phyloP scores from a whole-genome alignment of 2,329 filamentous ascomycete genomes.

The Aspergillus fijiensis region DNA sequence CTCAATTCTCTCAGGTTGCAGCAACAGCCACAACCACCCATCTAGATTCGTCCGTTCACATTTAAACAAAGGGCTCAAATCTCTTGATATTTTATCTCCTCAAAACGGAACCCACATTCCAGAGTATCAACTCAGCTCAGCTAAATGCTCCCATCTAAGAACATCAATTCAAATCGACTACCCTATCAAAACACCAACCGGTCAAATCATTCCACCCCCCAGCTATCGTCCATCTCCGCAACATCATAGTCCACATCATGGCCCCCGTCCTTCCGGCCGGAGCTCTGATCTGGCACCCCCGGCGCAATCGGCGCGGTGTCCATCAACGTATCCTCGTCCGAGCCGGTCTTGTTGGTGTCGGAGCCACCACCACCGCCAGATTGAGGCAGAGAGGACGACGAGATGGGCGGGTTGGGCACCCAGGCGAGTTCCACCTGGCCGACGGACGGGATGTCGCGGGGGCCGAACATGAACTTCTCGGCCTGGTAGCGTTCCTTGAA shows the following conservation, averaged over 20 bases:
- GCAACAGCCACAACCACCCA: too few relatives aligned
- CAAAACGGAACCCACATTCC: too few relatives aligned
- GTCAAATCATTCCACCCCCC: conserved; percentile 30
- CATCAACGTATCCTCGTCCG: conserved; percentile 34
- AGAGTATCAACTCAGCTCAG: too few relatives aligned
- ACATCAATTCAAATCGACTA: background rate
- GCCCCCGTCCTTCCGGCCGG: conserved; percentile 20
- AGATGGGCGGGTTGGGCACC: conserved; percentile 45
- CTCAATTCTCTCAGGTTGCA: too few relatives aligned
- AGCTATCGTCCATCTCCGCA: conserved; percentile 50
- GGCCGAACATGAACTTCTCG: conserved; percentile 54
- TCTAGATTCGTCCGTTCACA: too few relatives aligned
- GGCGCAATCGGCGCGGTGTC: conserved; percentile 21
- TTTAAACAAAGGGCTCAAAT: too few relatives aligned
- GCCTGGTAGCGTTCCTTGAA: conserved; percentile 54
- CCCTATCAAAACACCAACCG: background rate
- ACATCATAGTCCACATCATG: conserved; percentile 53
- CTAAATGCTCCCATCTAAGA: too few relatives aligned
- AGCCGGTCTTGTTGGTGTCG: conserved; percentile 27
- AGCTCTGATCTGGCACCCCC: conserved; percentile 8
- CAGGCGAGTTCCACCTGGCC: conserved; percentile 57
- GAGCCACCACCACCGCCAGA: conserved; percentile 13
- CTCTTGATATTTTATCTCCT: too few relatives aligned
- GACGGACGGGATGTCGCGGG: conserved; percentile 50
- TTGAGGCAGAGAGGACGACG: conserved; percentile 6